Percentiles rank a stretch among this genome's conserved stretches.
Evolutionary conservation across 192 early-diverging fungal genomes (phyloP).

Genomic region (Backusella tarrabulga): DNA sequence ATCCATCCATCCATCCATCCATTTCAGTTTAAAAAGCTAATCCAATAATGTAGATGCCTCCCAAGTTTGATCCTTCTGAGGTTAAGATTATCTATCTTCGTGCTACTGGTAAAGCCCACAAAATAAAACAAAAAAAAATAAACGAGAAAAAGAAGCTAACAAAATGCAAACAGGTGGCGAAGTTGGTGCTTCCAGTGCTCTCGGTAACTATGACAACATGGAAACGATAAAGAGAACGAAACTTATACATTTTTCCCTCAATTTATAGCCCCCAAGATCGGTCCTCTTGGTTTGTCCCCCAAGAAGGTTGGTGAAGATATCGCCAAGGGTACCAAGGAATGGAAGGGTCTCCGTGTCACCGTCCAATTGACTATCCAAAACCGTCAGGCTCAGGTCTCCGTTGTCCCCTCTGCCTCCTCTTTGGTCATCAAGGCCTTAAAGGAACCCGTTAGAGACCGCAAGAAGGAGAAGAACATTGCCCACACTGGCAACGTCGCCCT

Average conservation of each 20-base stretch:
- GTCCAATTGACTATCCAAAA: slow-evolving; percentile 99
- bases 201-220: slow-evolving; percentile 42
- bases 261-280: slow-evolving; percentile 86
- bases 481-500: slow-evolving; percentile 88
- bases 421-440: slow-evolving; percentile 80
- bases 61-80: slow-evolving; percentile 85
- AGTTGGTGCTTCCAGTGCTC: slow-evolving; percentile 90
- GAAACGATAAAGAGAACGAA: too few species aligned
- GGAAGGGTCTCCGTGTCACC: slow-evolving; percentile 99
- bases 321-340: slow-evolving; percentile 98
- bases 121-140: not conserved
- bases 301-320: slow-evolving; percentile 99
- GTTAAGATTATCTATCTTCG: slow-evolving; percentile 89
- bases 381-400: slow-evolving; percentile 97
- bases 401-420: slow-evolving; percentile 95
- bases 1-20: slow-evolving; percentile 10
- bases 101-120: slow-evolving; percentile 68
- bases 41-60: slow-evolving; percentile 54
- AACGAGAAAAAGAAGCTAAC: not conserved
- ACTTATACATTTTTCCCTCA: not conserved
- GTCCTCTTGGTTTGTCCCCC: slow-evolving; percentile 99
- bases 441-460: slow-evolving; percentile 95
- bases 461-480: slow-evolving; percentile 99
- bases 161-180: slow-evolving; percentile 15
- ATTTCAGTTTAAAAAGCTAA: not conserved